Evolutionary conservation across 2,329 filamentous ascomycete species (phyloP).

Genomic region (Lasiodiplodia theobromae): DNA sequence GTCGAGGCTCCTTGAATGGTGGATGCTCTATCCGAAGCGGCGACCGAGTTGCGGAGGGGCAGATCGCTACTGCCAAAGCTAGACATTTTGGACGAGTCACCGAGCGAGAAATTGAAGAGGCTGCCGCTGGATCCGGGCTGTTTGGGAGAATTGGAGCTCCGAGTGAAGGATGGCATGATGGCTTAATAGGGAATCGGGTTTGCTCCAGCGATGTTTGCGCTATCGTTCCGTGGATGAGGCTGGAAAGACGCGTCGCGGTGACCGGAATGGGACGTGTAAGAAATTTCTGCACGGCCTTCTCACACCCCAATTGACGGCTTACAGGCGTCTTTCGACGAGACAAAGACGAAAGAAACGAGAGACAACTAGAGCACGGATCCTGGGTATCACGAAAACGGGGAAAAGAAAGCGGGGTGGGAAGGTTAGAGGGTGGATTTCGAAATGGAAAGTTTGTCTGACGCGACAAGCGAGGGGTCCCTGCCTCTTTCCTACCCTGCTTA

Average conservation of each 20-base stretch:
- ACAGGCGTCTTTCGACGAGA: background rate
- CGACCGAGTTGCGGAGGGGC: background rate
- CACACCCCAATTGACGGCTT: background rate
- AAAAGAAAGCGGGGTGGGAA: background rate
- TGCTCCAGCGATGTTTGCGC: background rate
- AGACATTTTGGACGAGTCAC: background rate
- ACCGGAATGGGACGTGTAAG: background rate
- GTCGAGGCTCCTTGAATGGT: background rate
- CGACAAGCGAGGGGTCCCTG: constrained; percentile 1
- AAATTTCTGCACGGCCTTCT: background rate
- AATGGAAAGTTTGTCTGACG: constrained; percentile 12
- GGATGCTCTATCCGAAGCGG: constrained; percentile 2
- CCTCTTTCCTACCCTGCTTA: background rate
- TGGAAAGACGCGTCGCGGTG: constrained; percentile 13
- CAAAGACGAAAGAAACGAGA: background rate
- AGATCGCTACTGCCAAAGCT: background rate
- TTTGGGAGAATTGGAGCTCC: constrained; percentile 8
- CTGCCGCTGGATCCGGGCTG: background rate
- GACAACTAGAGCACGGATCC: background rate
- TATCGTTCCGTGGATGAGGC: background rate
- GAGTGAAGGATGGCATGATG: constrained; percentile 13
- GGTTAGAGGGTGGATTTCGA: background rate
- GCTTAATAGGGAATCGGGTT: background rate
- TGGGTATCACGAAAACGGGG: constrained; percentile 8
- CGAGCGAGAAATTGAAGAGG: constrained; percentile 4